phyloP scores from a whole-genome alignment of 495 filamentous ascomycete species.

The Xanthoparmelia taractica region DNA sequence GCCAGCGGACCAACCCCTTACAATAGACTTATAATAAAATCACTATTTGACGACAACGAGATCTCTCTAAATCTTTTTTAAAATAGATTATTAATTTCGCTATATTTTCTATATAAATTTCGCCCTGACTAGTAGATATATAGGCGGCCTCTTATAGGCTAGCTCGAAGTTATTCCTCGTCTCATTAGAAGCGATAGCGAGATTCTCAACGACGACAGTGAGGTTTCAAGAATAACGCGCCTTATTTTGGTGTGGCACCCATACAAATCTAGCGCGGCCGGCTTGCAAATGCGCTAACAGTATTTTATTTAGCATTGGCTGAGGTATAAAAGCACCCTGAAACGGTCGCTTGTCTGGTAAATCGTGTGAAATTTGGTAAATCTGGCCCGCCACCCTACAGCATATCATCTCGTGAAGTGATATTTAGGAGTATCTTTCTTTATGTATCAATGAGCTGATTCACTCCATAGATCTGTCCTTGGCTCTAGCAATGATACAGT shows the following conservation, averaged over 20 bases:
- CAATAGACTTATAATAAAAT: too few species aligned
- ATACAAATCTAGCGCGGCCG: background rate
- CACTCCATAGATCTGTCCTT: too few species aligned
- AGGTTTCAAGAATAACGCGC: background rate
- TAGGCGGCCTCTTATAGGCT: background rate
- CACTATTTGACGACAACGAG: too few species aligned
- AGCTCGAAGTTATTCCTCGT: background rate
- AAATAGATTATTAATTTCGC: background rate
- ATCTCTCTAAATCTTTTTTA: too few species aligned
- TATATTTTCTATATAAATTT: background rate
- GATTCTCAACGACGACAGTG: background rate
- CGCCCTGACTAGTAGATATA: background rate
- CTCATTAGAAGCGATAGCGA: background rate
- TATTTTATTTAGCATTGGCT: background rate
- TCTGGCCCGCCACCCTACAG: too few species aligned
- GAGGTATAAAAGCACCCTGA: slow-evolving; percentile 31
- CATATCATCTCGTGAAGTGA: too few species aligned
- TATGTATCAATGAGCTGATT: too few species aligned
- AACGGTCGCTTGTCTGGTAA: too few species aligned
- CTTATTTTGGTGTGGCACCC: background rate
- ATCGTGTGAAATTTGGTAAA: too few species aligned
- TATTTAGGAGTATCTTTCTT: too few species aligned
- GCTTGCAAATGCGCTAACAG: background rate
- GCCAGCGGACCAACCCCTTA: too few species aligned
- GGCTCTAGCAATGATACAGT: too few species aligned